A percentile compares a stretch with the other conserved stretches of the same genome.
phyloP scores from a whole-genome alignment of 805 yeast species.

The Wickerhamiella azyma region DNA sequence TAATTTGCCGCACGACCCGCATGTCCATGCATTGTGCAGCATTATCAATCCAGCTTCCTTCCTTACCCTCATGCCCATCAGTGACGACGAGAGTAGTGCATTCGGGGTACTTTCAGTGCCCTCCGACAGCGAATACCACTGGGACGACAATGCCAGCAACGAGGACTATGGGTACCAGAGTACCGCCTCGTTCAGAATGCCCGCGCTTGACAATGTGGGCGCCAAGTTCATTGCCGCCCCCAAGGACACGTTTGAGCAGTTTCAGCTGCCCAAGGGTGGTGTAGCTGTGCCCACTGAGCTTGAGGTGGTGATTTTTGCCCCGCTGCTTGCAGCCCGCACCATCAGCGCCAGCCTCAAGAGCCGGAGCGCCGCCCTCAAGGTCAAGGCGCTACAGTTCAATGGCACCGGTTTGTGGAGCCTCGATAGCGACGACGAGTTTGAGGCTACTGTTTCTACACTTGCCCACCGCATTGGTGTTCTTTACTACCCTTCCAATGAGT shows the following conservation, averaged over 20 bases:
- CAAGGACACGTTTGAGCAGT: background rate
- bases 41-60: background rate
- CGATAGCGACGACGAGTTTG: background rate
- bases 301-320: slow-evolving; percentile 1
- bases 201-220: background rate
- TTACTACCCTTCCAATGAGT: background rate
- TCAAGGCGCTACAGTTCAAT: background rate
- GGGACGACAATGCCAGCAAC: background rate
- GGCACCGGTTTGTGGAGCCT: background rate
- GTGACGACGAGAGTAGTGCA: slow-evolving; percentile 2
- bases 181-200: slow-evolving; percentile 4
- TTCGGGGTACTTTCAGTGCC: slow-evolving; percentile 1
- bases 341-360: background rate
- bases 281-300: background rate
- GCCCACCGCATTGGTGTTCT: background rate
- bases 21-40: background rate
- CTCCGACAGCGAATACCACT: slow-evolving; percentile 2
- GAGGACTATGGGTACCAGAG: background rate
- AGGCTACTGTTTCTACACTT: background rate
- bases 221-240: background rate
- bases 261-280: background rate
- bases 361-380: background rate
- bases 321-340: background rate
- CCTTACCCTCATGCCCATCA: background rate
- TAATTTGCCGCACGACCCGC: background rate